Percentiles rank a stretch among this genome's conserved stretches.
Evolutionary conservation across 2,329 filamentous ascomycete genomes (phyloP).

Genomic region (Escovopsis sp.): DNA sequence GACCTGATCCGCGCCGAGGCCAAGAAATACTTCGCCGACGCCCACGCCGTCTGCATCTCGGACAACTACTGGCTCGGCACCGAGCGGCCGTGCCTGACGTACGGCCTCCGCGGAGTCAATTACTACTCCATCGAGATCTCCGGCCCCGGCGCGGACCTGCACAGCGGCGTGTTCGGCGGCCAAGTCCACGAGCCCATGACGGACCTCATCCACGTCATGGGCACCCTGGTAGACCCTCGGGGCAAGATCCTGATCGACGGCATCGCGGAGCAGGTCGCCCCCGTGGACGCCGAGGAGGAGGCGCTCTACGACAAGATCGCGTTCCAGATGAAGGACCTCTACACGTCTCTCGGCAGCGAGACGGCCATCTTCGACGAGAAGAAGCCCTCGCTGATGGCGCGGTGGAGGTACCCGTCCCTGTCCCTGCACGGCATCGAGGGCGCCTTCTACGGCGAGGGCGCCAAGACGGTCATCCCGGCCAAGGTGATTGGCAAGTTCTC

Average conservation of each 20-base stretch:
- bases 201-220: slow-evolving; percentile 71
- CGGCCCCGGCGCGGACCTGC: slow-evolving; percentile 82
- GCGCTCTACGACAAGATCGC: slow-evolving; percentile 76
- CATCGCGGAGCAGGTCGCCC: slow-evolving; percentile 82
- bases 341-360: slow-evolving; percentile 78
- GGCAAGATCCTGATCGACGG: slow-evolving; percentile 94
- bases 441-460: slow-evolving; percentile 81
- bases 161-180: slow-evolving; percentile 93
- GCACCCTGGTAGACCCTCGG: slow-evolving; percentile 69
- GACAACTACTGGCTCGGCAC: slow-evolving; percentile 99
- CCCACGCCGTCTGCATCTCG: slow-evolving; percentile 93
- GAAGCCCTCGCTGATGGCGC: slow-evolving; percentile 83
- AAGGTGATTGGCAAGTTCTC: slow-evolving; percentile 98
- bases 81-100: slow-evolving; percentile 95
- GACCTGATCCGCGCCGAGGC: slow-evolving; percentile 86
- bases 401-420: slow-evolving; percentile 89
- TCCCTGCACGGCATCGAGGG: slow-evolving; percentile 92
- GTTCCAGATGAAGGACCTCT: slow-evolving; percentile 91
- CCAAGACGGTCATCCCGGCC: slow-evolving; percentile 96
- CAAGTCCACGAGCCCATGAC: slow-evolving; percentile 98
- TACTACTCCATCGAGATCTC: slow-evolving; percentile 91
- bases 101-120: slow-evolving; percentile 92
- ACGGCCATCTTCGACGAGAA: slow-evolving; percentile 81
- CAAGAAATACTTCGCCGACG: slow-evolving; percentile 87
- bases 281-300: slow-evolving; percentile 74